Conservation (phyloP, 768 basidiomycete species). For the Suillus clintonianus region DNA sequence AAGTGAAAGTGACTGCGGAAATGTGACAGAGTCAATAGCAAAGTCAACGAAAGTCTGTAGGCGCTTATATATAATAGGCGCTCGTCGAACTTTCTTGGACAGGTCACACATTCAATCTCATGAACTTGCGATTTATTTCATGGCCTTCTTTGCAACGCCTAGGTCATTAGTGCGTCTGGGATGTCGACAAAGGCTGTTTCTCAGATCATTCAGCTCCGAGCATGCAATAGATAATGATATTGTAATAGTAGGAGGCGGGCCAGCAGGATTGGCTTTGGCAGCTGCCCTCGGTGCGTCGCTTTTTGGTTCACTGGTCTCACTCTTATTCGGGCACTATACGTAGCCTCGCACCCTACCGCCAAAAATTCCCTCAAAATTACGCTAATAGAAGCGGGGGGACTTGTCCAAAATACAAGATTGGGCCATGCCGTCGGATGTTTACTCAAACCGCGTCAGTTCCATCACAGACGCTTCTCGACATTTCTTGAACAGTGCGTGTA, state of each 20-base stretch:
- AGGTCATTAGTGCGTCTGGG: conserved; percentile 9
- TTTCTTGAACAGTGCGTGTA: conserved; percentile 61
- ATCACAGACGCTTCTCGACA: conserved; percentile 73
- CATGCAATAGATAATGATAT: conserved; percentile 68
- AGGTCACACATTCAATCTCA: not conserved
- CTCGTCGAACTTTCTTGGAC: not conserved
- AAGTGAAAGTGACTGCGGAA: not conserved
- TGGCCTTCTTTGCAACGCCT: conserved; percentile 7
- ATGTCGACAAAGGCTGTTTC: conserved; percentile 5
- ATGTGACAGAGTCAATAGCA: not conserved
- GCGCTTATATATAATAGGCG: not conserved
- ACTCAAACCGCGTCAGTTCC: conserved; percentile 85
- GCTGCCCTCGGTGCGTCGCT: conserved; percentile 71
- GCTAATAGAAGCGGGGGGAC: conserved; percentile 82
- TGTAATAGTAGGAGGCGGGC: conserved; percentile 94
- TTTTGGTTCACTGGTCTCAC: not conserved
- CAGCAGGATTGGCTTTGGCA: conserved; percentile 87
- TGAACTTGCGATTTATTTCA: conserved; percentile 4
- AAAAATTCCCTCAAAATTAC: conserved; percentile 61
- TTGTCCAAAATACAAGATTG: conserved; percentile 69
- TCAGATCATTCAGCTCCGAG: conserved; percentile 20
- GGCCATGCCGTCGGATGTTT: conserved; percentile 54
- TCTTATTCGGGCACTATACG: not conserved
- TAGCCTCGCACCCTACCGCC: conserved; percentile 57
- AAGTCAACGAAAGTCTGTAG: not conserved